These are phyloP conservation scores for Medicago truncatula DNA, from an alignment of 306 rosid species.

Conservation along the genomic window MtrunA17r5.0-ANR NC_053043.1:45684001-45684500, in stretches of 20 bases:
- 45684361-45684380: constrained; percentile 8
- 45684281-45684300: constrained; percentile 6
- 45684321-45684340: constrained; percentile 14
- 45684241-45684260: constrained; percentile 21
- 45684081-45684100: constrained; percentile 67
- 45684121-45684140: constrained; percentile 90
- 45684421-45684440: neutral
- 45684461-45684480: neutral
- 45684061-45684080: constrained; percentile 54
- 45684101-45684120: constrained; percentile 87
- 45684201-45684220: constrained; percentile 50
- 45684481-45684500: neutral
- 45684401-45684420: constrained; percentile 18
- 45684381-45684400: neutral
- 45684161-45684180: constrained; percentile 47
- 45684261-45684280: constrained; percentile 29
- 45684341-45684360: constrained; percentile 19
- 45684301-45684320: constrained; percentile 10
- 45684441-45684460: constrained; percentile 11
- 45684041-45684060: constrained; percentile 72
- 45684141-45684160: constrained; percentile 70
- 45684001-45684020: constrained; percentile 69
- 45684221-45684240: constrained; percentile 38
- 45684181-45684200: constrained; percentile 51
- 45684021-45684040: constrained; percentile 88